Evolutionary conservation across 2,329 filamentous ascomycete genomes (phyloP), one percentile per base, ranked within the genome.

Genomic region (Exophiala aquamarina): DNA sequence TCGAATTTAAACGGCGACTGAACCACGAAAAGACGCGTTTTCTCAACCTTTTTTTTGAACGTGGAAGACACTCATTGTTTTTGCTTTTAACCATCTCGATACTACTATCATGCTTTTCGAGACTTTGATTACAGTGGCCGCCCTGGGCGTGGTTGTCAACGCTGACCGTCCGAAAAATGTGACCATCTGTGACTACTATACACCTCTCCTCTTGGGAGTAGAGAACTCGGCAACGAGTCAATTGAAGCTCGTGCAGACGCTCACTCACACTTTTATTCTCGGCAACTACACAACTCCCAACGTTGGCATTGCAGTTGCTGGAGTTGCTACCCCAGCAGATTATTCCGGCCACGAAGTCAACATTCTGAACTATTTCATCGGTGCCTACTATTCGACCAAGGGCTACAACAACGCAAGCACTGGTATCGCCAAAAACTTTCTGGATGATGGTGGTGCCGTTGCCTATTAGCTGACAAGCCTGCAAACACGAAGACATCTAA

Each of bases 231-330:
- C 77, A 14, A 72, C 68, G 21, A 83, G 81, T 61, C 80, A 84
- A 62, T 66, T 71, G 44, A 75, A 71, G 1, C 67, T 83, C 2
- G 57, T 84, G 58, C 79, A 74, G 2, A 66, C 79, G 1, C 63
- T 84, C 3, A 79, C 84, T 58, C 83, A 83, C 65, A 83, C 79
- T 5, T 81, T 76, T 15, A 78, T 83, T 51, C 80, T 82, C 55
- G 81, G 81, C n/a, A 82, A 81, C 63, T 81, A 80, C 61, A 79
- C 76, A 6, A 63, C 63, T 56, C 75, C 77, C 46, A 81, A 79
- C 52, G 71, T 76, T 19, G 72, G 72, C 43, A 63, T 81, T 55
- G 61, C 53, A 2, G 78, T 83, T 3, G 70, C 76, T n/a, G 79
- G 80, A 53, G 82, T 84, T 58, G 70, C 83, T 18, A 72, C 73